Evolutionary conservation across 768 basidiomycete species (phyloP), one percentile per base, ranked within the genome.

Genomic region (Tremella yokohamensis): DNA sequence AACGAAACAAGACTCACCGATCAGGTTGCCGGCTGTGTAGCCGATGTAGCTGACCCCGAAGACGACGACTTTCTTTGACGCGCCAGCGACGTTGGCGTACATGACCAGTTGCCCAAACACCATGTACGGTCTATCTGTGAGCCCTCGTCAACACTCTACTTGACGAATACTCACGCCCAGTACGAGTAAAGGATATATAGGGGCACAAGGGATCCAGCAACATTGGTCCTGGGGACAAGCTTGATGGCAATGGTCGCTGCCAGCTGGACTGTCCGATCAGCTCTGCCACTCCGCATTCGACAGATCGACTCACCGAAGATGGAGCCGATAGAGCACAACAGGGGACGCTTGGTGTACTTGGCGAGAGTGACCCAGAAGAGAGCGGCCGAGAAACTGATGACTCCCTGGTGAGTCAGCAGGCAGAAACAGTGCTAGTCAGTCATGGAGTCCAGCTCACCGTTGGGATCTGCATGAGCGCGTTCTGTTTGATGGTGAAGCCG

Each of bases 171-270:
- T n/a, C n/a, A n/a, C 9, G 51, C 16, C 70, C 70, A 69, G 60
- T 69, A 72, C 50, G 57, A 57, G 57, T 64, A 72, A 11, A 67
- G 52, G 29, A 69, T 61, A 62, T 72, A 72, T 0, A 72, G 55
- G 7, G 61, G 63, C 0, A 62, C 62, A 15, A 72, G 57, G 0
- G 63, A 68, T 4, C 68, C 71, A 13, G 66, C 66, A 19, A 55
- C 39, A 57, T 73, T 73, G 18, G 56, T 37, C 2, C 60, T 44
- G 0, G 71, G 71, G 12, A 73, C 50, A 1, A 58, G 49, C 34
- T 68, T 58, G 37, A 73, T 59, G 12, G 68, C 54, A 57, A 73
- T 61, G 3, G 66, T 68, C 4, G 66, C 71, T 40, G 53, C 38
- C 16, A 72, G 47, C 15, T 20, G 62, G 62, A 0, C 59, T 26